Base-by-base conservation (phyloP, 768 basidiomycete genomes). In the Postia placenta region DNA sequence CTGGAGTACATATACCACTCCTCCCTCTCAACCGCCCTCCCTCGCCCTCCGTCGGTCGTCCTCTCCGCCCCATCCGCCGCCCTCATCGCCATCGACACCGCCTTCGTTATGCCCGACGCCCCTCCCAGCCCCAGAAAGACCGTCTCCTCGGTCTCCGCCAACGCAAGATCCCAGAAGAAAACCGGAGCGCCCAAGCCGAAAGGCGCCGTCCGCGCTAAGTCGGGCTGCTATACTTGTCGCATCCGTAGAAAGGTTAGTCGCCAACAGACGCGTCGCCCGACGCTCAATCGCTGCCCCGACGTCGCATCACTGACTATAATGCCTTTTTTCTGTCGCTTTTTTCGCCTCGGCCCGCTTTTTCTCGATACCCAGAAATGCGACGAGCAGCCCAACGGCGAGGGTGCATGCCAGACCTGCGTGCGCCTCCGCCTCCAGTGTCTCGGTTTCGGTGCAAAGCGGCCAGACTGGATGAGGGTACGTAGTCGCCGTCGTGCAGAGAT, bases 221-320 rank as follows among this genome's bases (percentile, higher is more conserved):
- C 86, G 46, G 88, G 89, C 56, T 92, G 89, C 65, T 91, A 89
- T 70, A 91, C 88, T 49, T 91, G 88, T 71, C 78, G 88, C 60
- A 87, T 91, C 35, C 79, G 89, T 56, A 76, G 88, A 60, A 90
- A 91, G 85, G 88, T 87, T 40, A 41, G 38, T 56, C 28, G 45
- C 50, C 39, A 42, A 47, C 35, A 45, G 47, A 47, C 57, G 50
- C 49, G 42, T 42, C 53, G 47, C 45, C 40, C 11, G 56, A 50
- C 37, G 35, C 48, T 12, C 50, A 45, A 41, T 42, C 44, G 51
- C 4, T 24, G 20, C 12, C 40, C 40, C 22, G 24, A 43, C 28
- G 42, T 25, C 30, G n/a, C 30, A 33, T 26, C 42, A 43, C 24
- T 51, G 52, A 43, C 30, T 33, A 15, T 7, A 7, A 7, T 33